These are phyloP conservation scores for Sphaerostilbella broomeana DNA, from an alignment of 2,329 filamentous ascomycete species.

Conservation along the genomic window DNA sequence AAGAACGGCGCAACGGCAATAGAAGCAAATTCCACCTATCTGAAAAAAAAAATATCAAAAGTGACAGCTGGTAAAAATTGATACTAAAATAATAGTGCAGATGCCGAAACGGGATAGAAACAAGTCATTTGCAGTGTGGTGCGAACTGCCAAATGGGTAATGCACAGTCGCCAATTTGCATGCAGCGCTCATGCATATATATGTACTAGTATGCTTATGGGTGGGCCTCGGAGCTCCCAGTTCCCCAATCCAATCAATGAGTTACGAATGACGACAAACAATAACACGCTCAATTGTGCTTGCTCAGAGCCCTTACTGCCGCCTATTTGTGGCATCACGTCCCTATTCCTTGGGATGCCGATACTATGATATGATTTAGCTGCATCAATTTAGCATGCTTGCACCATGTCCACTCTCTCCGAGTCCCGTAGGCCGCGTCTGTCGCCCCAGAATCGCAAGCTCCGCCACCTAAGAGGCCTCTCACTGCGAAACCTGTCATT, in stretches of 20 bases:
- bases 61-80: no score
- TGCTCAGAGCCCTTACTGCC: slow-evolving; percentile 4
- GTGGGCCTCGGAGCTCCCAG: slow-evolving; percentile 7
- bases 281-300: not conserved
- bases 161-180: no score
- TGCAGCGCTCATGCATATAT: slow-evolving; percentile 2
- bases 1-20: no score
- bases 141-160: no score
- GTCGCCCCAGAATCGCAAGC: slow-evolving; percentile 70
- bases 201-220: slow-evolving; percentile 9
- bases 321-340: not conserved
- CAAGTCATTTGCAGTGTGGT: no score
- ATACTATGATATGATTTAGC: slow-evolving; percentile 7
- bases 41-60: no score
- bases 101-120: no score
- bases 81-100: no score
- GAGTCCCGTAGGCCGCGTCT: slow-evolving; percentile 44
- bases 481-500: slow-evolving; percentile 81
- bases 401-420: slow-evolving; percentile 30
- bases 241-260: not conserved
- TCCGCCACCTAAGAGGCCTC: slow-evolving; percentile 81
- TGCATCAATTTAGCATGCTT: slow-evolving; percentile 3
- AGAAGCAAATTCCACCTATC: no score
- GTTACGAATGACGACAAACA: slow-evolving; percentile 7
- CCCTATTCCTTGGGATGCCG: not conserved